A percentile compares a stretch with the other conserved stretches of the same genome.
These are phyloP conservation scores for Penicillium sp. DNA, from an alignment of 2,329 filamentous ascomycete species.

Conservation along the genomic window DNA sequence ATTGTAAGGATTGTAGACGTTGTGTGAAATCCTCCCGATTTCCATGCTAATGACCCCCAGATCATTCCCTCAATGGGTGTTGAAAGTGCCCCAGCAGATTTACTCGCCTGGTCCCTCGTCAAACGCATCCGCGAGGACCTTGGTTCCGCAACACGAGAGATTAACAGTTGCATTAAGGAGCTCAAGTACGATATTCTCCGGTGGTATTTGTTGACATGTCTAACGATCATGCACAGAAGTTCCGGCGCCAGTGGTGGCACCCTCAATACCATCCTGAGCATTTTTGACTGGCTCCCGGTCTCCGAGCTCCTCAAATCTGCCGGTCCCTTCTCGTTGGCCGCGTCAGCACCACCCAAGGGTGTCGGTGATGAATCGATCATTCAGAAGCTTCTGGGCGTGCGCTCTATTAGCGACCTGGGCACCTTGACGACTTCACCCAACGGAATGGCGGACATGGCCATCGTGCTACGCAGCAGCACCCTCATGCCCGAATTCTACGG, in stretches of 20 bases:
- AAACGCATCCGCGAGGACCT: conserved; percentile 53
- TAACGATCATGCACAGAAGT: conserved; percentile 22
- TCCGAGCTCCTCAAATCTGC: conserved; percentile 48
- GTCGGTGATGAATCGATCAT: conserved; percentile 31
- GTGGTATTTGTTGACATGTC: conserved; percentile 1
- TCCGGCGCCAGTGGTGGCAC: conserved; percentile 58
- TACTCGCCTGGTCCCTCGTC: conserved; percentile 53
- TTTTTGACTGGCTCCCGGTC: conserved; percentile 49
- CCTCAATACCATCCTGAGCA: conserved; percentile 62
- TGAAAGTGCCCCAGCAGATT: conserved; percentile 60
- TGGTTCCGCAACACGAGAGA: conserved; percentile 50
- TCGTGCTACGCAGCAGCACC: conserved; percentile 60
- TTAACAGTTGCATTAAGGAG: conserved; percentile 54
- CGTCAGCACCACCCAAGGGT: conserved; percentile 38
- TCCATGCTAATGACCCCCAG: conserved; percentile 29
- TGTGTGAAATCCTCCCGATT: too few relatives aligned
- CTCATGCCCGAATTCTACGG: conserved; percentile 59
- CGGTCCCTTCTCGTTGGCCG: conserved; percentile 53
- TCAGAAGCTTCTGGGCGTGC: conserved; percentile 49
- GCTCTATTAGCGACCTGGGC: conserved; percentile 56
- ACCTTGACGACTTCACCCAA: conserved; percentile 55
- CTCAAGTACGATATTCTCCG: conserved; percentile 44
- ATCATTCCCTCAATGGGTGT: conserved; percentile 61
- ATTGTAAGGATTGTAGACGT: conserved; percentile 52
- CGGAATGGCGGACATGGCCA: conserved; percentile 53